Conservation (phyloP, 2,329 filamentous ascomycete genomes). For the Sarocladiaceae sp. region DNA sequence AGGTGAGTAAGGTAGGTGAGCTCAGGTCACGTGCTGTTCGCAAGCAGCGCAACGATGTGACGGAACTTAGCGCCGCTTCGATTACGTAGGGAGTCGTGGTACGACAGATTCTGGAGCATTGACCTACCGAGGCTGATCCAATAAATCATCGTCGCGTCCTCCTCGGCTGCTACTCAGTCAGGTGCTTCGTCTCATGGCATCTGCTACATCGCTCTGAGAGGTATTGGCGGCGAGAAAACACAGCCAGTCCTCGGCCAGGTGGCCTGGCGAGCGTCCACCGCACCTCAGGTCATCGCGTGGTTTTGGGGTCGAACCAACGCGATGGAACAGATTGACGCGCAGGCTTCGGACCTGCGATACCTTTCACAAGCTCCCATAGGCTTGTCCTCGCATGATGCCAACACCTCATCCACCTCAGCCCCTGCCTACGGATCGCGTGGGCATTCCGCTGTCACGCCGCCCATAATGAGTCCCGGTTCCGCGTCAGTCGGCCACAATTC, state of each 20-base stretch:
- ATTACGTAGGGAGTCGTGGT: no score
- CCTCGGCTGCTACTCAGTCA: no score
- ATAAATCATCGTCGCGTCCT: no score
- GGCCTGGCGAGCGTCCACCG: background rate
- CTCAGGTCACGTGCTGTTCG: no score
- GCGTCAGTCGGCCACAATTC: conserved; percentile 43
- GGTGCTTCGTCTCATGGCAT: no score
- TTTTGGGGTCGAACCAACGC: no score
- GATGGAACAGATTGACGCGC: conserved; percentile 50
- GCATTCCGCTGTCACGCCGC: conserved; percentile 13
- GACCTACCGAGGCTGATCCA: no score
- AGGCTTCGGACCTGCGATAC: conserved; percentile 48
- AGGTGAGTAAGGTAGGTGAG: no score
- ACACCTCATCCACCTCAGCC: conserved; percentile 20
- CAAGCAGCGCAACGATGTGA: no score
- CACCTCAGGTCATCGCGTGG: background rate
- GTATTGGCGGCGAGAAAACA: background rate
- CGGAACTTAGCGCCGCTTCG: no score
- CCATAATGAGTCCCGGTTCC: conserved; percentile 31
- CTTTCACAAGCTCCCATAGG: conserved; percentile 34
- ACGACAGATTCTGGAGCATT: no score
- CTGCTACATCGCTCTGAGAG: background rate
- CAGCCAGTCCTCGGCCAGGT: background rate
- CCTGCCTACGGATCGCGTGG: conserved; percentile 27
- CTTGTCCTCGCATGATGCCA: conserved; percentile 17